These are phyloP conservation scores for Dorcoceras hygrometricum DNA, from an alignment of 257 asterid genomes.

Conservation along the genomic window DNA sequence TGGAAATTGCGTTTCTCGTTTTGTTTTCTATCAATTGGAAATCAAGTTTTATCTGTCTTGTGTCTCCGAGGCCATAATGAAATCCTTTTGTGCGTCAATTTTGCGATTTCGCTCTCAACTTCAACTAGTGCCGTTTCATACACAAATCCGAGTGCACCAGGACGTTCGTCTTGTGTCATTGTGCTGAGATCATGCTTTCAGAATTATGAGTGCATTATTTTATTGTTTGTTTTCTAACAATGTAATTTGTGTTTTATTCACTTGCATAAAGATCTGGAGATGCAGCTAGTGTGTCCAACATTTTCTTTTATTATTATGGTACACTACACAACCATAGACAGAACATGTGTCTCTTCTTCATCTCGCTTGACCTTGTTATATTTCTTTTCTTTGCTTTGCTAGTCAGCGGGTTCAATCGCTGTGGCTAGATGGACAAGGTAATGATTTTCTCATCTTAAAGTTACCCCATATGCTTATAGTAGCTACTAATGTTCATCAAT, in stretches of 20 bases:
- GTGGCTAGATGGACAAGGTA: constrained; percentile 83
- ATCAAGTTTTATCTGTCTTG: too few species aligned
- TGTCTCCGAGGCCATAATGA: too few species aligned
- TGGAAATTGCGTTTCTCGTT: too few species aligned
- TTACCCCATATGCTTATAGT: constrained; percentile 6
- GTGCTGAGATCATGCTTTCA: neutral
- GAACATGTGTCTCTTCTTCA: constrained; percentile 12
- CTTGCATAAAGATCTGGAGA: neutral
- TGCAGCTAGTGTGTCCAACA: constrained; percentile 3
- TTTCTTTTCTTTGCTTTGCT: neutral
- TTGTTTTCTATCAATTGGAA: too few species aligned
- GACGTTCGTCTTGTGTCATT: too few species aligned
- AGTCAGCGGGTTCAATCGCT: constrained; percentile 26
- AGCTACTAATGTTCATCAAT: constrained; percentile 23
- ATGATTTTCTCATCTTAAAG: neutral
- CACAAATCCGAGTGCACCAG: too few species aligned
- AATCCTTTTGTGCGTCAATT: too few species aligned
- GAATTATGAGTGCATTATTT: neutral
- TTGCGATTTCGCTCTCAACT: too few species aligned
- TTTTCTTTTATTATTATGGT: constrained; percentile 19
- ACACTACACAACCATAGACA: neutral
- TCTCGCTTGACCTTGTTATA: constrained; percentile 17
- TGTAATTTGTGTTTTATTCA: neutral
- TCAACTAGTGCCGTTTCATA: too few species aligned
- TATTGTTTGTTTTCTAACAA: neutral